Evolutionary conservation across 257 asterid species (phyloP).

Genomic region (Fraxinus quadrangulata): DNA sequence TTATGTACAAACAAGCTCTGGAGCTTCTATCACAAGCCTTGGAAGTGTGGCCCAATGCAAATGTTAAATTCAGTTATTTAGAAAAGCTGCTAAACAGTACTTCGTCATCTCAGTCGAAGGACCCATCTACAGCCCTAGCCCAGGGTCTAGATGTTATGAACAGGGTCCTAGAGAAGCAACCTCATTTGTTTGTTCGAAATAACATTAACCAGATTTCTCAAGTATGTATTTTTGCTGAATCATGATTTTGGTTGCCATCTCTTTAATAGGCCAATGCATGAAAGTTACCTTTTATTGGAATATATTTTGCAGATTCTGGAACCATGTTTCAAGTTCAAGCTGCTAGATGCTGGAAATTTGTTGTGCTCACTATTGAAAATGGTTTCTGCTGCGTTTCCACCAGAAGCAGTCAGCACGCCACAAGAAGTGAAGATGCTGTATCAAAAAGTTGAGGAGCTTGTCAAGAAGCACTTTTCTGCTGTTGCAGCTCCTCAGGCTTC

Average conservation of each 20-base stretch:
- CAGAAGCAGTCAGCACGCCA: constrained; percentile 70
- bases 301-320: constrained; percentile 74
- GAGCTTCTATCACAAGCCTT: constrained; percentile 95
- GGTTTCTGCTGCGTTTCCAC: constrained; percentile 94
- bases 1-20: constrained; percentile 96
- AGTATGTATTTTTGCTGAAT: constrained; percentile 47
- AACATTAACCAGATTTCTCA: constrained; percentile 89
- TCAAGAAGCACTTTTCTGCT: constrained; percentile 92
- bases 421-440: constrained; percentile 87
- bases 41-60: constrained; percentile 99
- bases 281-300: constrained; percentile 16
- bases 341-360: constrained; percentile 97
- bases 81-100: constrained; percentile 94
- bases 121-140: constrained; percentile 95
- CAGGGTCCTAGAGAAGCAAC: constrained; percentile 95
- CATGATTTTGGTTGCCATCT: constrained; percentile 25
- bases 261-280: constrained; percentile 17
- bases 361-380: constrained; percentile 89
- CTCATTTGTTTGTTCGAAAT: constrained; percentile 92
- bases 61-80: constrained; percentile 95
- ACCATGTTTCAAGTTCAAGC: constrained; percentile 97
- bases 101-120: constrained; percentile 98
- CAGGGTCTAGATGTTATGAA: constrained; percentile 99
- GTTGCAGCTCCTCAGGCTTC: constrained; percentile 86
- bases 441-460: constrained; percentile 96